Base-by-base conservation (phyloP, 108 stramenopile species). In the Aurantiochytrium sp. region DNA sequence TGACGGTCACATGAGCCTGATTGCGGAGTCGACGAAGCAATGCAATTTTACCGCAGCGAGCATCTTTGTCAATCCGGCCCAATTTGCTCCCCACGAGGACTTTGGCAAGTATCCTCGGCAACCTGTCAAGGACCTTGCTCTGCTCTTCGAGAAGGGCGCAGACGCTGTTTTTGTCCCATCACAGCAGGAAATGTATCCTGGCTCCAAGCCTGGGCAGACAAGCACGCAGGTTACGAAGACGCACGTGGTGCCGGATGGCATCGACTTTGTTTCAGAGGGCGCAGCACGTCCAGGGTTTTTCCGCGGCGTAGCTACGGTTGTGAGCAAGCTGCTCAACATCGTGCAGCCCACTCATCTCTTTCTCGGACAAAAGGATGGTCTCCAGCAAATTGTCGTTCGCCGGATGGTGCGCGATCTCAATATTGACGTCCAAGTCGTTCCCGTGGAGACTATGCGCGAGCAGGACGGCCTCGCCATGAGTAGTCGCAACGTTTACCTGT, bases 361-460 rank as follows among this genome's bases (percentile, higher is more conserved):
- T 92, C 98, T 99, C 93, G 99, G 99, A 19, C 98, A 98, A 90
- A 99, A 99, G 92, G 99, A 99, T 93, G 98, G 97, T 5, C 95
- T 96, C 5, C 99, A 99, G 90, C 97, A 97, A 90, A 93, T 95
- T 58, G 89, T 98, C 19, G 95, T 99, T 42, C 94, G 93, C 71
- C 90, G 96, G 58, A 92, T 99, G 23, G 95, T 94, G 21, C 90
- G 95, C 35, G 97, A 98, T 91, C 94, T 99, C 87, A 92, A 97
- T 89, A 42, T 93, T 8, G 93, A 93, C 72, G 89, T 94, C 21
- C 92, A 94, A 72, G 91, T 98, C n/a, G 87, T 91, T 21, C 92
- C 97, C 18, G 88, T 92, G 89, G 94, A 95, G 83, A 98, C 97
- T 5, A 88, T 96, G 49, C 92, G 99, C 47, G 98, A 98, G 90